Evolutionary conservation across 768 basidiomycete species (phyloP), one percentile per base, ranked within the genome.

Genomic region (Hebeloma cylindrosporum): DNA sequence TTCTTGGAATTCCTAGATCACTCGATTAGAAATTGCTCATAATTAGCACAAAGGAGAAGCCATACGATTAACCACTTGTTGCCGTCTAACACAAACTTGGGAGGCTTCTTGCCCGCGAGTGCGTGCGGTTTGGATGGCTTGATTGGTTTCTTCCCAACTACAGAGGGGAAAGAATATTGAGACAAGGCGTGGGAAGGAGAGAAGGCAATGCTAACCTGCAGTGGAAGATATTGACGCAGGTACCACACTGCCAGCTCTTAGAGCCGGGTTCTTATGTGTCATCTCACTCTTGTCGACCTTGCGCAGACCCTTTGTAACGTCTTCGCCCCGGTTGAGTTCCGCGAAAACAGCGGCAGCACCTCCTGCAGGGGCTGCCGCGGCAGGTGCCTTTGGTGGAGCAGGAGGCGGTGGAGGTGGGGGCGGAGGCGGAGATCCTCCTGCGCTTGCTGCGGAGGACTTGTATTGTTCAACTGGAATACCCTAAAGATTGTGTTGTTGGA

Each of bases 211-310:
- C 61, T 50, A 17, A 69, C 68, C 48, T 45, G 61, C 14, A 27
- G 64, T 25, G 52, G 66, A 44, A 11, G 64, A 39, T 34, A 75
- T 54, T 38, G 69, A 60, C 1, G 67, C 59, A 35, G 74, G 68
- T 54, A 74, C 69, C 44, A 65, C 56, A 63, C 74, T 60, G 74
- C 82, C 56, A 72, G 89, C 79, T 22, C 96, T 72, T 27, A 99
- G 68, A 7, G 82, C 78, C 0, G 96, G 95, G 59, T 99, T 98
- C 76, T 99, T 98, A 73, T 99, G 96, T 3, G 93, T 97, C 93
- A 95, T 94, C 64, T 97, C 87, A 51, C 89, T 93, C 72, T 83
- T 87, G 61, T 93, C 90, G 21, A 99, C 96, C 64, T 96, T 97
- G 54, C 87, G 83, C 56, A 99, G 65, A 8, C 88, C 84, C 60